A percentile compares a stretch with the other conserved stretches of the same genome.
These are phyloP conservation scores for Pseudofabraea citricarpa DNA, from an alignment of 2,329 filamentous ascomycete genomes.

Conservation along the genomic window DNA sequence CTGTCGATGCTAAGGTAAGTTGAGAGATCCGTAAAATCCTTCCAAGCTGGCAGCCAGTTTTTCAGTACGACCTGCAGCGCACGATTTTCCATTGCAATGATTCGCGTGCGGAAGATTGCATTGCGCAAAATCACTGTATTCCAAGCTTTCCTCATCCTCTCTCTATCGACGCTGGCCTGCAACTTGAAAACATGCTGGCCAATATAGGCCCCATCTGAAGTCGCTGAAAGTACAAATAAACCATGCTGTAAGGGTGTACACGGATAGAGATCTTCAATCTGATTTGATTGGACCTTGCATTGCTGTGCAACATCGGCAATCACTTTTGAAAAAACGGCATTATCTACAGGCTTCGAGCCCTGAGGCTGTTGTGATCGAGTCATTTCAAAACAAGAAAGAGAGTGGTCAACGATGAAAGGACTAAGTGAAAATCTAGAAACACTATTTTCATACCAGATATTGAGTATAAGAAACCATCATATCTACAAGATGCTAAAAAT, in stretches of 20 bases:
- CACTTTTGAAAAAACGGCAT: too few relatives aligned
- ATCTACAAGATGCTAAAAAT: too few relatives aligned
- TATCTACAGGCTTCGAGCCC: too few relatives aligned
- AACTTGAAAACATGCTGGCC: conserved; percentile 14
- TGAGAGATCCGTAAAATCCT: neutral
- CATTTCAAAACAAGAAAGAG: too few relatives aligned
- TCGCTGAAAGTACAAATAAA: conserved; percentile 28
- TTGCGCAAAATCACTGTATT: neutral
- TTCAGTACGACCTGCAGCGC: neutral
- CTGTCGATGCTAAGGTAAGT: neutral
- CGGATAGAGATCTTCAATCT: conserved; percentile 31
- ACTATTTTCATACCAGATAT: too few relatives aligned
- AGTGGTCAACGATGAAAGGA: too few relatives aligned
- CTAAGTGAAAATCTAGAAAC: too few relatives aligned
- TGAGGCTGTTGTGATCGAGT: too few relatives aligned
- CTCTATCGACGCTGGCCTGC: neutral
- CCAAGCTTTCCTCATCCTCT: conserved; percentile 6
- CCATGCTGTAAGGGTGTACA: conserved; percentile 31
- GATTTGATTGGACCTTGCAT: neutral
- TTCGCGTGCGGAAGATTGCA: neutral
- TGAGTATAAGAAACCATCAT: too few relatives aligned
- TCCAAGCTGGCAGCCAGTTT: neutral
- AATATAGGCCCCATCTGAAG: conserved; percentile 27
- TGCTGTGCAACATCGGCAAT: too few relatives aligned
- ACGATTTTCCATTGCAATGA: neutral